Conservation (phyloP, 1,284 basidiomycete genomes). For the Phenoliferia sp. region DNA sequence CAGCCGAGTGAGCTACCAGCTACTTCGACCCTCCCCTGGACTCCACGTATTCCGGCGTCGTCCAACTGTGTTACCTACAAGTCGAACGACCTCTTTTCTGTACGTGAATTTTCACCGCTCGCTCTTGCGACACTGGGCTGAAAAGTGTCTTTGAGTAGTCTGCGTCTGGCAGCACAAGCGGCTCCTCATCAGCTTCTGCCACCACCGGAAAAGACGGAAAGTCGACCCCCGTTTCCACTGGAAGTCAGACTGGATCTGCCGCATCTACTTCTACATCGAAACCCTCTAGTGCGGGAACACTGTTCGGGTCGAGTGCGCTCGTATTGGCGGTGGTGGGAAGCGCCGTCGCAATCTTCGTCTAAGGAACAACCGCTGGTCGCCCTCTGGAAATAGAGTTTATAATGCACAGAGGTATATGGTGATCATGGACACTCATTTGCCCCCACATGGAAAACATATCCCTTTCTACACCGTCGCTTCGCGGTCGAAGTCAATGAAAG, state of each 20-base stretch:
- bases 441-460: too few species aligned
- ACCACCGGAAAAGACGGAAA: background rate
- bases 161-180: background rate
- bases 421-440: too few species aligned
- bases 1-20: conserved; percentile 54
- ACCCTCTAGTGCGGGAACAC: background rate
- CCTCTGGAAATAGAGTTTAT: too few species aligned
- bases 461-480: too few species aligned
- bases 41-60: conserved; percentile 54
- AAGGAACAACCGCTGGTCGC: too few species aligned
- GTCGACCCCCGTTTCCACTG: background rate
- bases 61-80: conserved; percentile 59
- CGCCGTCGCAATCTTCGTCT: background rate
- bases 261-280: background rate
- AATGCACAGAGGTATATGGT: too few species aligned
- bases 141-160: background rate
- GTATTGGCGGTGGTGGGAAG: background rate
- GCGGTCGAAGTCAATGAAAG: too few species aligned
- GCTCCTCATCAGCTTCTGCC: background rate
- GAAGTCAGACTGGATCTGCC: background rate
- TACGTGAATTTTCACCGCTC: conserved; percentile 44
- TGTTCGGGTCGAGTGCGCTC: background rate
- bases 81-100: conserved; percentile 49
- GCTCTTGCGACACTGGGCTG: background rate
- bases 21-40: conserved; percentile 55